phyloP scores from a whole-genome alignment of 768 basidiomycete genomes.

The Kwoniella mangroviensis region DNA sequence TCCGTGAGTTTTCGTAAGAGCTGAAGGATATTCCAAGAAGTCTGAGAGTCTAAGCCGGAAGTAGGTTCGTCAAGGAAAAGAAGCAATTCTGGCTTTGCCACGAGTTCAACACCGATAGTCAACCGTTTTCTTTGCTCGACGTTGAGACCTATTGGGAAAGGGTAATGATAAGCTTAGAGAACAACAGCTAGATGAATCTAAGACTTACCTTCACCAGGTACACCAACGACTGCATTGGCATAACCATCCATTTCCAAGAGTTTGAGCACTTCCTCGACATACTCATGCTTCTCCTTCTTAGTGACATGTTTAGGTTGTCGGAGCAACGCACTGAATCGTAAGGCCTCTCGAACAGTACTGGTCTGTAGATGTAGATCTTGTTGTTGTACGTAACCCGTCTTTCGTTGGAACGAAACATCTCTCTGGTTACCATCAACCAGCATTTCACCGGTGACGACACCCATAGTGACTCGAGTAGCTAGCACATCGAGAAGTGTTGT shows the following conservation, averaged over 20 bases:
- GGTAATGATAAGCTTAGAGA: neutral
- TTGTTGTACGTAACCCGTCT: constrained; percentile 60
- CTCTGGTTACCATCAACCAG: constrained; percentile 60
- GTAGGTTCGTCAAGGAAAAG: constrained; percentile 63
- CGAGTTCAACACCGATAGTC: constrained; percentile 59
- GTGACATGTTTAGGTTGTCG: constrained; percentile 58
- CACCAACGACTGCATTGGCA: constrained; percentile 56
- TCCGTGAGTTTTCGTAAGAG: constrained; percentile 60
- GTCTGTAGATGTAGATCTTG: constrained; percentile 59
- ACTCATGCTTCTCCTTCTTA: constrained; percentile 58
- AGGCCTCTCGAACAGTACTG: constrained; percentile 60
- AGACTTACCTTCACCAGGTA: constrained; percentile 55
- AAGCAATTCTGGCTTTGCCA: constrained; percentile 59
- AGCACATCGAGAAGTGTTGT: constrained; percentile 57
- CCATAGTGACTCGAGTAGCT: constrained; percentile 58
- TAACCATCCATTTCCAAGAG: constrained; percentile 59
- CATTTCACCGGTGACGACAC: constrained; percentile 61
- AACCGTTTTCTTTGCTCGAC: constrained; percentile 46
- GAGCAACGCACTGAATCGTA: constrained; percentile 59
- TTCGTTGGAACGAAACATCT: constrained; percentile 60
- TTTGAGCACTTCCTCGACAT: constrained; percentile 60
- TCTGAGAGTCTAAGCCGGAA: constrained; percentile 71
- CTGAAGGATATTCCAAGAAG: constrained; percentile 78
- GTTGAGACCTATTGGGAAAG: constrained; percentile 47
- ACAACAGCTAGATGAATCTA: neutral